Conservation (phyloP, 2,329 filamentous ascomycete species). For the Metarhizium anisopliae region DNA sequence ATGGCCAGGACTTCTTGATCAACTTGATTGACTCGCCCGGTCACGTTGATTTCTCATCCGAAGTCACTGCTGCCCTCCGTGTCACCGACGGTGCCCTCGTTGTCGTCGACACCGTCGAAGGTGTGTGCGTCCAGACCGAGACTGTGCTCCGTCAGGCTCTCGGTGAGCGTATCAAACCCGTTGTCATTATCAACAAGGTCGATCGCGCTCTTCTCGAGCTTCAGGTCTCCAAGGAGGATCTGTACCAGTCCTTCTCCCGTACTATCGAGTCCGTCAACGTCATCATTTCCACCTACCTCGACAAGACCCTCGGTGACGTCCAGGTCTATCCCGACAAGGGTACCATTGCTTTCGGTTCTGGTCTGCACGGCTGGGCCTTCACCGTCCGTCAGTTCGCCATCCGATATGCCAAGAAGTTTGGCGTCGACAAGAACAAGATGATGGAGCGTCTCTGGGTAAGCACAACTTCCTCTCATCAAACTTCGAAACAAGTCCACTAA, state of each 20-base stretch:
- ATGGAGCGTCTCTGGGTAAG: constrained; percentile 98
- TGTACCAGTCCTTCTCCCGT: constrained; percentile 99
- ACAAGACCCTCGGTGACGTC: constrained; percentile 93
- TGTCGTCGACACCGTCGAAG: constrained; percentile 98
- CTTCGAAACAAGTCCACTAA: constrained; percentile 9
- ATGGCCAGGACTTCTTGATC: constrained; percentile 97
- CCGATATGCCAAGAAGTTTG: constrained; percentile 99
- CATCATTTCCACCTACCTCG: constrained; percentile 97
- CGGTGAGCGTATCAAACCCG: constrained; percentile 99
- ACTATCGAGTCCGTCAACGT: constrained; percentile 99
- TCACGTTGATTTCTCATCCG: constrained; percentile 99
- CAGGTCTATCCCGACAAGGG: constrained; percentile 98
- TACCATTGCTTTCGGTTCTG: constrained; percentile 97
- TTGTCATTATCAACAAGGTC: constrained; percentile 99
- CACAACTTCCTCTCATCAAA: neutral
- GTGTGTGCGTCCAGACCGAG: constrained; percentile 99
- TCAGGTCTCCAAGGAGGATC: constrained; percentile 96
- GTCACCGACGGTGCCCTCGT: constrained; percentile 99
- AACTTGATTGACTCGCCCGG: constrained; percentile 99
- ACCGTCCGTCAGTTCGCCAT: constrained; percentile 95
- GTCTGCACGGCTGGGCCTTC: constrained; percentile 99
- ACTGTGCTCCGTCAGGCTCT: constrained; percentile 98
- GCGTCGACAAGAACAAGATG: constrained; percentile 99
- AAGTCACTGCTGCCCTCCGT: constrained; percentile 98
- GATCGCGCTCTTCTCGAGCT: constrained; percentile 98